Evolutionary conservation across 2,329 filamentous ascomycete species (phyloP), one percentile per base, ranked within the genome.

Genomic region (Fusarium oligoseptatum): DNA sequence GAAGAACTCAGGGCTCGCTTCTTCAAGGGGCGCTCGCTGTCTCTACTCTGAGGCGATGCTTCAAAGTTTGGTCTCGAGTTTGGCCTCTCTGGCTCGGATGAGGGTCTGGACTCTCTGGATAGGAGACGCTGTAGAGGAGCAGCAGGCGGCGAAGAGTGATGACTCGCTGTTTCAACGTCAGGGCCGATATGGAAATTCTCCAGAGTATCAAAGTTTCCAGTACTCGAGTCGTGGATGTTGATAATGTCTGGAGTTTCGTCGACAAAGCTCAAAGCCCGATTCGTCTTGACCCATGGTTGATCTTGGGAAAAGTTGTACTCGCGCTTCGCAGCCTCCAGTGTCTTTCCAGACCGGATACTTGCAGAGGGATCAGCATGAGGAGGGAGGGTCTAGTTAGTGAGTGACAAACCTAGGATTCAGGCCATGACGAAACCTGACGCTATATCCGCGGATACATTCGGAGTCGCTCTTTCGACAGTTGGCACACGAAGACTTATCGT

Each of bases 211-310:
- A 77, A 68, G 39, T 66, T 70, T 29, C 66, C 73, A 4, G 65
- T 68, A 12, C 66, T 67, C 9, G 73, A 71, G 32, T 80, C 77
- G 36, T 79, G 76, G 9, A 78, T 76, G 37, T 78, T 78, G 60
- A 79, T 76, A 14, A 80, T 71, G 15, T 80, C 77, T 39, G 77
- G 70, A 3, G 79, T 81, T 55, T 81, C 79, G 41, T 81, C 78
- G 9, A 81, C 71, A 22, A 81, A 81, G 32, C 78, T 81, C 24
- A 81, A 41, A 24, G 72, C 57, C 57, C 77, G 67, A 43, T 70
- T 79, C 27, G 76, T 78, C 52, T 73, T 73, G 32, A 81, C 77
- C 79, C 79, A 81, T 14, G 76, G 78, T 41, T 81, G 79, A 4
- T 76, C 73, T 14, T 78, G 67, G 7, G 79, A 61, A 50, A 80